Evolutionary conservation across 805 yeast species (phyloP).

Genomic region (Saccharomyces paradoxus): DNA sequence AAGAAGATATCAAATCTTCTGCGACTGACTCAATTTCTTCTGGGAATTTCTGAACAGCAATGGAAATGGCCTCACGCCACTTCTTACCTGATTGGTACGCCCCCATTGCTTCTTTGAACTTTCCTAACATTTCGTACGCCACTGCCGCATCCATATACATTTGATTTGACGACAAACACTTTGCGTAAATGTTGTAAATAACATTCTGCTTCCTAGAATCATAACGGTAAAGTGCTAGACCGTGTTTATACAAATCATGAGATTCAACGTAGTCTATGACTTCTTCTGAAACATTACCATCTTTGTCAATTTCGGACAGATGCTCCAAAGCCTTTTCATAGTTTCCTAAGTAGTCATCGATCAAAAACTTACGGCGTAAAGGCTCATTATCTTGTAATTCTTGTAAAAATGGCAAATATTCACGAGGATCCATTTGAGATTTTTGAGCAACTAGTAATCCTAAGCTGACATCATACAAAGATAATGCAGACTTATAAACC

Average conservation of each 20-base stretch:
- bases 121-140: constrained; percentile 60
- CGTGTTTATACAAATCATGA: constrained; percentile 64
- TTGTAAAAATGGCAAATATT: constrained; percentile 87
- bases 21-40: constrained; percentile 41
- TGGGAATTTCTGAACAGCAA: constrained; percentile 39
- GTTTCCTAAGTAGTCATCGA: constrained; percentile 70
- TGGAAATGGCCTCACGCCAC: constrained; percentile 79
- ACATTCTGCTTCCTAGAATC: constrained; percentile 45
- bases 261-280: constrained; percentile 58
- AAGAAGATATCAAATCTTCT: constrained; percentile 48
- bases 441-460: constrained; percentile 86
- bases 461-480: constrained; percentile 72
- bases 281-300: constrained; percentile 40
- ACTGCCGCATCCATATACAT: constrained; percentile 70
- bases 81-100: constrained; percentile 59
- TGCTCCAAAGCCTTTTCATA: constrained; percentile 61
- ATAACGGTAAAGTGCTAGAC: constrained; percentile 54
- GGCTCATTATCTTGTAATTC: constrained; percentile 60
- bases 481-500: constrained; percentile 70
- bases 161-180: constrained; percentile 45
- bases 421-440: constrained; percentile 96
- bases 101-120: constrained; percentile 54
- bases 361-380: constrained; percentile 59
- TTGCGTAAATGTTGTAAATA: constrained; percentile 57
- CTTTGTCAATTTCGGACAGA: constrained; percentile 42